These are phyloP conservation scores for Corynespora cassiicola DNA, from an alignment of 2,329 filamentous ascomycete genomes.

Conservation along the genomic window DNA sequence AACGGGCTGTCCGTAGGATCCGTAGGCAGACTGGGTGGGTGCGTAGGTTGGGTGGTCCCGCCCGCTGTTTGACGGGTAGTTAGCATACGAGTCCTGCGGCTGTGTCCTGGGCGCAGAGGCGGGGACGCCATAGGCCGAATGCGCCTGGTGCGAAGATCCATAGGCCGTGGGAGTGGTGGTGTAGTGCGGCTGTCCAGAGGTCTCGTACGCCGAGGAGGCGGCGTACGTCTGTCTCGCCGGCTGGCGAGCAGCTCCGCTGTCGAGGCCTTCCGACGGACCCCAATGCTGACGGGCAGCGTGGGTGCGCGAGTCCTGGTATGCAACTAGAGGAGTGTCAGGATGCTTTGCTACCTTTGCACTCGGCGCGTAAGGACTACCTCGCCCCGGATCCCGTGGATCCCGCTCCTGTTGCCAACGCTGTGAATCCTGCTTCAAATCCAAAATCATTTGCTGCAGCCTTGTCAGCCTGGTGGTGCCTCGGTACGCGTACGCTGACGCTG, in stretches of 20 bases:
- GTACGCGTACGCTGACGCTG: no score
- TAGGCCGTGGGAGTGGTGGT: slow-evolving; percentile 39
- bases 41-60: slow-evolving; percentile 24
- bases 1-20: slow-evolving; percentile 36
- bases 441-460: slow-evolving; percentile 53
- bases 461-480: slow-evolving; percentile 24
- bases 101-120: slow-evolving; percentile 36
- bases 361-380: slow-evolving; percentile 55
- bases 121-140: slow-evolving; percentile 29
- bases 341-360: slow-evolving; percentile 50
- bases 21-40: slow-evolving; percentile 24
- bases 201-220: slow-evolving; percentile 19
- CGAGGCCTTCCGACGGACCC: slow-evolving; percentile 41
- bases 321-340: slow-evolving; percentile 53
- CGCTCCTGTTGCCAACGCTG: slow-evolving; percentile 50
- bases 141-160: slow-evolving; percentile 29
- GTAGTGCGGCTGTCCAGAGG: slow-evolving; percentile 37
- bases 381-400: slow-evolving; percentile 42
- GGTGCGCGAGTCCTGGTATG: slow-evolving; percentile 51
- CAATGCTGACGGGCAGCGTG: slow-evolving; percentile 51
- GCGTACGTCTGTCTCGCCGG: slow-evolving; percentile 22
- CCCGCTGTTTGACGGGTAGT: slow-evolving; percentile 27
- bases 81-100: slow-evolving; percentile 39
- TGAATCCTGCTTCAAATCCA: slow-evolving; percentile 56
- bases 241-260: slow-evolving; percentile 20